These are phyloP conservation scores for Phytophthora ohioensis DNA, from an alignment of 352 stramenopile species.

Conservation along the genomic window DNA sequence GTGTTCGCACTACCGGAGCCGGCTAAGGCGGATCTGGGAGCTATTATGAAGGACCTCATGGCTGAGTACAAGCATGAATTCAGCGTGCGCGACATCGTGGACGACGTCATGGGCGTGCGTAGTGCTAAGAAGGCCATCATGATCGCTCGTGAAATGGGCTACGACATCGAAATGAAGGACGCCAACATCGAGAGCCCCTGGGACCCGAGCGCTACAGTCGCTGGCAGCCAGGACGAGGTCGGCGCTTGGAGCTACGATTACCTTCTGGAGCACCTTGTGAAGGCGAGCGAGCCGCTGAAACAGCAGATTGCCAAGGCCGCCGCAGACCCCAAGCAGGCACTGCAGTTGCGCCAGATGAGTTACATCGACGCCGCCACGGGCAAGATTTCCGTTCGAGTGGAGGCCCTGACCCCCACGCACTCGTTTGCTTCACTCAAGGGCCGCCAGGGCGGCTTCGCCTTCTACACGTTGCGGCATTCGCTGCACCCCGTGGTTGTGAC, in stretches of 20 bases:
- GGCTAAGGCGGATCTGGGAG: constrained; percentile 54
- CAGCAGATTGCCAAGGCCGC: constrained; percentile 44
- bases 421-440: constrained; percentile 71
- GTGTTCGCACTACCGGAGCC: constrained; percentile 37
- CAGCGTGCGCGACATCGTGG: constrained; percentile 83
- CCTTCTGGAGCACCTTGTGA: constrained; percentile 65
- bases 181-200: constrained; percentile 65
- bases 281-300: constrained; percentile 49
- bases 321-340: constrained; percentile 33
- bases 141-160: constrained; percentile 93
- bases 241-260: constrained; percentile 58
- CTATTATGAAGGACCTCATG: constrained; percentile 81
- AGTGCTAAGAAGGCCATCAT: constrained; percentile 93
- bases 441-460: constrained; percentile 79
- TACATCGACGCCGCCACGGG: constrained; percentile 58
- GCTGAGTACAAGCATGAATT: constrained; percentile 55
- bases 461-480: constrained; percentile 81
- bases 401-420: constrained; percentile 51
- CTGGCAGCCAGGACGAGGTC: constrained; percentile 42
- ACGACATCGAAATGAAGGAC: constrained; percentile 81
- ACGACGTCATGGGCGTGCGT: constrained; percentile 93
- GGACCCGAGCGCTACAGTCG: constrained; percentile 45
- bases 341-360: constrained; percentile 63
- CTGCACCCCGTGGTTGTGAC: constrained; percentile 81
- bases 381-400: constrained; percentile 62